phyloP scores from a whole-genome alignment of 352 stramenopile species.

The Thraustotheca clavata region DNA sequence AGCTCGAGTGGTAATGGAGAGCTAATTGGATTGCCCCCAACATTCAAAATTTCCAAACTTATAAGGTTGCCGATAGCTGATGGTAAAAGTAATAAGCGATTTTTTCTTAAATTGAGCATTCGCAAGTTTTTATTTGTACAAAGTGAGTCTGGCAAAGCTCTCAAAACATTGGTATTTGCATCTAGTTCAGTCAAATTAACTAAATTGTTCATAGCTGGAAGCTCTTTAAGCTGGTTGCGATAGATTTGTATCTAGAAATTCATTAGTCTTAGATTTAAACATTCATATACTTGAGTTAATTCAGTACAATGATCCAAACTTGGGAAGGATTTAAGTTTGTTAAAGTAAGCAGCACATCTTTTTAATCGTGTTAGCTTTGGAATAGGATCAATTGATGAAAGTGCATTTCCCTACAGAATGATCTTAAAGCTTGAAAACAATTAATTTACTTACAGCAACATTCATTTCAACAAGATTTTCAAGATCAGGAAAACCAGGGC shows the following conservation, averaged over 20 bases:
- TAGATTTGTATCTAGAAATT: constrained; percentile 26
- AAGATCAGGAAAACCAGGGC: constrained; percentile 37
- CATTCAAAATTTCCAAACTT: constrained; percentile 57
- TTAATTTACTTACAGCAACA: constrained; percentile 22
- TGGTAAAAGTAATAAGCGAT: constrained; percentile 41
- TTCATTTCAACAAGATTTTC: constrained; percentile 62
- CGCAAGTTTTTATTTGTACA: constrained; percentile 12
- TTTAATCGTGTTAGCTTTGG: constrained; percentile 28
- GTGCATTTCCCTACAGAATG: constrained; percentile 5
- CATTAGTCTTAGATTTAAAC: not conserved
- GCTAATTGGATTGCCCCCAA: constrained; percentile 50
- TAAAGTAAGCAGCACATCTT: constrained; percentile 52
- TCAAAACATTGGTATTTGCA: constrained; percentile 21
- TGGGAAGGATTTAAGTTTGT: constrained; percentile 42
- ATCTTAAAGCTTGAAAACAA: not conserved
- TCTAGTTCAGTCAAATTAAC: constrained; percentile 20
- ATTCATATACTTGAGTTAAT: constrained; percentile 4
- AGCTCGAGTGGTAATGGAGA: constrained; percentile 37
- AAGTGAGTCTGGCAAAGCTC: constrained; percentile 14
- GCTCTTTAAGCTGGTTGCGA: constrained; percentile 46
- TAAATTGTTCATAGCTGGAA: constrained; percentile 48
- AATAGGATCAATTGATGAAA: not conserved
- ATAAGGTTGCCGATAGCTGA: constrained; percentile 36
- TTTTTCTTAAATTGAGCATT: constrained; percentile 43
- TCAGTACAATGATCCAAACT: constrained; percentile 12